phyloP scores from a whole-genome alignment of 1,284 basidiomycete genomes.

The Cryptococcus sp. region DNA sequence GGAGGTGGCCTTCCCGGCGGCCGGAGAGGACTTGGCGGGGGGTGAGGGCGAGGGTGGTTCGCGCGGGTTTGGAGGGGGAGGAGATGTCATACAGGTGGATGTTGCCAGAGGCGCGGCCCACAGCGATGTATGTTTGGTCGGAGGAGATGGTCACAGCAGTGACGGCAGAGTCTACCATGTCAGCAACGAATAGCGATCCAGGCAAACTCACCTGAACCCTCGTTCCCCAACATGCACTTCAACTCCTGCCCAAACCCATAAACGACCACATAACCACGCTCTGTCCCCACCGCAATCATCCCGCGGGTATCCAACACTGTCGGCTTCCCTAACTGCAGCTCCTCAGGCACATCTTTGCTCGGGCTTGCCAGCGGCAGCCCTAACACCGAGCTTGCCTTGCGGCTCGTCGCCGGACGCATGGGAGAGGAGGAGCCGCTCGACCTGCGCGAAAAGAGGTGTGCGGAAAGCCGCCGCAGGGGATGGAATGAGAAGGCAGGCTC shows the following conservation, averaged over 20 bases:
- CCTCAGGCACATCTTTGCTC: neutral
- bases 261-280: slow-evolving; percentile 70
- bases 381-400: slow-evolving; percentile 61
- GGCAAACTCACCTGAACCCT: slow-evolving; percentile 58
- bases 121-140: slow-evolving; percentile 89
- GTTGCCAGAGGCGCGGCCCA: slow-evolving; percentile 80
- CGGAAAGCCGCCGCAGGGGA: slow-evolving; percentile 62
- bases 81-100: slow-evolving; percentile 84
- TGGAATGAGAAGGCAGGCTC: slow-evolving; percentile 40
- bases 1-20: slow-evolving; percentile 86
- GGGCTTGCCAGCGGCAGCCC: slow-evolving; percentile 27
- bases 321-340: slow-evolving; percentile 57
- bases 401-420: slow-evolving; percentile 1
- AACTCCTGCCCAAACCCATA: slow-evolving; percentile 89
- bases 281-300: slow-evolving; percentile 83
- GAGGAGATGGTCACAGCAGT: slow-evolving; percentile 87
- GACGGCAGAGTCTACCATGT: slow-evolving; percentile 54
- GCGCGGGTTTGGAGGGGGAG: slow-evolving; percentile 56
- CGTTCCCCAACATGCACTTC: slow-evolving; percentile 70
- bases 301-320: slow-evolving; percentile 83
- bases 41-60: slow-evolving; percentile 35
- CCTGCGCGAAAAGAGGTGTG: slow-evolving; percentile 51
- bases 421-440: slow-evolving; percentile 10
- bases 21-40: slow-evolving; percentile 63
- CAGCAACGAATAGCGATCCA: neutral